A percentile compares a stretch with the other conserved stretches of the same genome.
Conservation (phyloP, 805 yeast species). For the Ogataea paradorogensis region DNA sequence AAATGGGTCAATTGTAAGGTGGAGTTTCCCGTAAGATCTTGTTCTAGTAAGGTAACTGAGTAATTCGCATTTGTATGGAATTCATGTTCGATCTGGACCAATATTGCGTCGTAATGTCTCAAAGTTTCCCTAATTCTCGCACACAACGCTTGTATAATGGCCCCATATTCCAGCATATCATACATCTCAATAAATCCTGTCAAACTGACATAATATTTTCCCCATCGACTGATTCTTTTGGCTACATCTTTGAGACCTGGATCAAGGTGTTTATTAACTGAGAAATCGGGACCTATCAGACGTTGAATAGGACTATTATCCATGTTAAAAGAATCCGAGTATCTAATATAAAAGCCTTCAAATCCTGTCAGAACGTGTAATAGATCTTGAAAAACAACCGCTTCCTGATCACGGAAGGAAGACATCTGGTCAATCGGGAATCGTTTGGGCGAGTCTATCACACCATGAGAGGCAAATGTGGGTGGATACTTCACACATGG, state of each 20-base stretch:
- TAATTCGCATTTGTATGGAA: conserved; percentile 48
- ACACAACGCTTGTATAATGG: conserved; percentile 71
- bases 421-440: conserved; percentile 45
- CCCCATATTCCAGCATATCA: conserved; percentile 57
- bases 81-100: conserved; percentile 49
- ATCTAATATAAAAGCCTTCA: conserved; percentile 78
- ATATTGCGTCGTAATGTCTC: conserved; percentile 31
- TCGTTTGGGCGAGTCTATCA: conserved; percentile 17
- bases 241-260: conserved; percentile 69
- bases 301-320: conserved; percentile 33
- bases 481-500: conserved; percentile 24
- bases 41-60: conserved; percentile 59
- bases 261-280: conserved; percentile 69
- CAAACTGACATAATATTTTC: conserved; percentile 61
- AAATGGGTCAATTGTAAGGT: conserved; percentile 48
- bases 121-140: conserved; percentile 49
- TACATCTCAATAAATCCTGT: conserved; percentile 59
- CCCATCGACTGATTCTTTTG: conserved; percentile 55
- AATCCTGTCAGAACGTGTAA: conserved; percentile 63
- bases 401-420: conserved; percentile 65
- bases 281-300: conserved; percentile 70
- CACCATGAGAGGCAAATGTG: conserved; percentile 13
- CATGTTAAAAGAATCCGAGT: conserved; percentile 58
- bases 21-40: conserved; percentile 38
- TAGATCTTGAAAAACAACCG: conserved; percentile 67